Evolutionary conservation across 164 flowering plant genomes (phyloP).

Genomic region (Stephania japonica): DNA sequence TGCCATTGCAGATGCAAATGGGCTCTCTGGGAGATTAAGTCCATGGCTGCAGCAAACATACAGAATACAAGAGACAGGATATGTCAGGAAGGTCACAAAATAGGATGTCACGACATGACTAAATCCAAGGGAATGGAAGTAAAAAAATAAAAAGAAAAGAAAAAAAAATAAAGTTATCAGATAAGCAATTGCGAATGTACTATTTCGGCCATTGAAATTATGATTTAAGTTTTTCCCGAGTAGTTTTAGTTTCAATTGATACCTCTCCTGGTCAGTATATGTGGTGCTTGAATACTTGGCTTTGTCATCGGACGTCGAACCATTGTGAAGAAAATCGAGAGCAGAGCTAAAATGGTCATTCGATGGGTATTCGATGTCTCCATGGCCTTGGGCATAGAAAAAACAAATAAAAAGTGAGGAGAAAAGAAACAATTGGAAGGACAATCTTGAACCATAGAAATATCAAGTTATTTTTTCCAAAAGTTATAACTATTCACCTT

Average conservation of each 20-base stretch:
- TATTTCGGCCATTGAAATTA: not conserved
- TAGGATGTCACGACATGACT: not conserved
- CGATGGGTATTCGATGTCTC: conserved; percentile 30
- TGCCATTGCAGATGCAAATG: conserved; percentile 49
- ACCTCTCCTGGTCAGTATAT: conserved; percentile 47
- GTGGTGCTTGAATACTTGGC: conserved; percentile 25
- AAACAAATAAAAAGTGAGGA: not conserved
- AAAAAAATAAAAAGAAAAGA: not conserved
- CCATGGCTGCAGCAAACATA: conserved; percentile 33
- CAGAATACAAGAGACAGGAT: conserved; percentile 1
- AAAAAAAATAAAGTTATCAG: not conserved
- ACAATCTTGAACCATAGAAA: not conserved
- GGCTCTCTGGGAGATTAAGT: conserved; percentile 62
- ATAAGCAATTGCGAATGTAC: not conserved
- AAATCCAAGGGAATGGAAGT: not conserved
- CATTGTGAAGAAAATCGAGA: conserved; percentile 38
- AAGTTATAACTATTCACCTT: conserved; percentile 23
- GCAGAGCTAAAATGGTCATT: conserved; percentile 30
- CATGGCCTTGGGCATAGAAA: conserved; percentile 11
- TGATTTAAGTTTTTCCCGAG: not conserved
- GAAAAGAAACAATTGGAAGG: not conserved
- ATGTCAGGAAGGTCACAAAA: not conserved
- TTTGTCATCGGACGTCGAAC: conserved; percentile 35
- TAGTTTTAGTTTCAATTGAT: not conserved
- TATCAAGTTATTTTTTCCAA: not conserved